Evolutionary conservation across 129 eudicot species (phyloP), one percentile per base, ranked within the genome.

Genomic region (Arctium lappa): DNA sequence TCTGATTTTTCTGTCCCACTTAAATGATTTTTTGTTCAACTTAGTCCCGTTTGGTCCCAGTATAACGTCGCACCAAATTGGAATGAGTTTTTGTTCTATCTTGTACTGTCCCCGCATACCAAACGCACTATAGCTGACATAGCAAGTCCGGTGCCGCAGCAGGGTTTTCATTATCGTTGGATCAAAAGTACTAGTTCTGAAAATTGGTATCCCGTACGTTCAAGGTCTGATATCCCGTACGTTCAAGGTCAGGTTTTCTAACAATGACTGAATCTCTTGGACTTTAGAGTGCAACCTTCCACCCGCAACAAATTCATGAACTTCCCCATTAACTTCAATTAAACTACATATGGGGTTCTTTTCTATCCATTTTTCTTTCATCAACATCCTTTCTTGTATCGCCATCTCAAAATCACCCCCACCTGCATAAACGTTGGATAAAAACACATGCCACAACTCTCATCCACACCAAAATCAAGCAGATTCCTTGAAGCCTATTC

Each of bases 391-490:
- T 73, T 90, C 94, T 40, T 77, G 74, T 30, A 91, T 83, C 50
- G 94, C 94, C 69, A 84, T 83, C 74, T 84, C 84, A 73, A 84
- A 89, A 4, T 78, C 69, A 44, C 93, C 98, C 4, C 72, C 68
- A 12, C 87, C 87, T 7, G 98, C 97, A 90, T 91, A 90, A 29
- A 81, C 87, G 82, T 92, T 94, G 4, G 98, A 87, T 88, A 94
- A 75, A 48, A 87, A 83, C 66, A 90, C 89, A 74, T 92, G 85
- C 84, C 91, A 74, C 88, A 79, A 44, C 86, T 84, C 70, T 89
- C 89, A 1, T 77, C 78, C 11, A 77, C 72, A 36, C 89, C 92
- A 80, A 90, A 78, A 77, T 84, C 76, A 65, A 72, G 32, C 78
- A 94, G 72, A 78, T 89, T 80, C 36, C 75, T 65, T 0, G 86